Evolutionary conservation across 176 grass and related monocot species (phyloP).

Genomic region (Puya raimondii): DNA sequence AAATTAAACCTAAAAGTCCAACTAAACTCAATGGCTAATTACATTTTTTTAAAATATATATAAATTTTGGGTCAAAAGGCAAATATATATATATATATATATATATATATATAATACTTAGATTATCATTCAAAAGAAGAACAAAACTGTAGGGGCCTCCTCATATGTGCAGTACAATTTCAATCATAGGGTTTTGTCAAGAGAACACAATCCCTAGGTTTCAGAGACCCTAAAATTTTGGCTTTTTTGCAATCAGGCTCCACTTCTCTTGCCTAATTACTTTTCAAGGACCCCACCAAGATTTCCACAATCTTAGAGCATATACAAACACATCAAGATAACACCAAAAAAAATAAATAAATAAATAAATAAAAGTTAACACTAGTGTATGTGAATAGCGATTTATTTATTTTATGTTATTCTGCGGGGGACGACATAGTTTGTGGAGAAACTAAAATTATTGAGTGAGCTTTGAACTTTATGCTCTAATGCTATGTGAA

Average conservation of each 20-base stretch:
- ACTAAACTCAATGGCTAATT: too few relatives aligned
- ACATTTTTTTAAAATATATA: too few relatives aligned
- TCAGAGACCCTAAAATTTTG: neutral
- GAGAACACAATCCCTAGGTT: neutral
- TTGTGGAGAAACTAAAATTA: too few relatives aligned
- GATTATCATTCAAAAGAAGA: slow-evolving; percentile 5
- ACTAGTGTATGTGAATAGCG: neutral
- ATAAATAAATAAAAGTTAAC: neutral
- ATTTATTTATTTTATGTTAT: too few relatives aligned
- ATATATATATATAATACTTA: neutral
- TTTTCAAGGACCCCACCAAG: slow-evolving; percentile 7
- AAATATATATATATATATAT: too few relatives aligned
- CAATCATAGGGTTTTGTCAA: neutral
- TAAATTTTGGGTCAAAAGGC: neutral
- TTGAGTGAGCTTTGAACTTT: too few relatives aligned
- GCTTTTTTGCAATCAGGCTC: neutral
- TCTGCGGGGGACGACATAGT: too few relatives aligned
- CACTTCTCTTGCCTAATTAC: neutral
- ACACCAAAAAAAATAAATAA: neutral
- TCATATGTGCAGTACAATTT: neutral
- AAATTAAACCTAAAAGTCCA: too few relatives aligned
- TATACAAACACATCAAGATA: neutral
- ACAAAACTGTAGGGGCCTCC: slow-evolving; percentile 9
- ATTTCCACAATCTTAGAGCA: neutral
- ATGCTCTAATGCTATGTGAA: too few relatives aligned